These are phyloP conservation scores for Xylariaceae sp. DNA, from an alignment of 2,329 filamentous ascomycete genomes.

Conservation along the genomic window DNA sequence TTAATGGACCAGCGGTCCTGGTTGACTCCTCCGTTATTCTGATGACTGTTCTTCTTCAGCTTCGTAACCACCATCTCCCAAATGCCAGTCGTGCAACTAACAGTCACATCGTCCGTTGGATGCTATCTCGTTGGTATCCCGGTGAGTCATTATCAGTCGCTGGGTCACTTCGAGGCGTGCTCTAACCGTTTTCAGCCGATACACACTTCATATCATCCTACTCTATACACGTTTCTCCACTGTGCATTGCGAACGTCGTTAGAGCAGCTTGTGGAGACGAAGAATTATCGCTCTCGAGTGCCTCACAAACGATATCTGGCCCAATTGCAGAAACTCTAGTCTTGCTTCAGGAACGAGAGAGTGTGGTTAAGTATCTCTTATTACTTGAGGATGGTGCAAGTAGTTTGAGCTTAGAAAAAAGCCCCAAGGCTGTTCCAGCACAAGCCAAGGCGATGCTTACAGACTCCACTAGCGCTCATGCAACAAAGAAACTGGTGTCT, in stretches of 20 bases:
- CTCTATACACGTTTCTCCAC: constrained; percentile 66
- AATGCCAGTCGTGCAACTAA: constrained; percentile 70
- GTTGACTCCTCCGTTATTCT: constrained; percentile 80
- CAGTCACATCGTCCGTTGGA: constrained; percentile 79
- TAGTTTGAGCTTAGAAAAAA: constrained; percentile 13
- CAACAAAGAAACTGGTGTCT: constrained; percentile 57
- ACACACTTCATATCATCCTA: constrained; percentile 68
- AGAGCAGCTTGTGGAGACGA: constrained; percentile 67
- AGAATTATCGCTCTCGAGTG: constrained; percentile 39
- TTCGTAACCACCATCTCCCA: constrained; percentile 70
- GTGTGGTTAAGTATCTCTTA: constrained; percentile 60
- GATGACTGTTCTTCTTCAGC: constrained; percentile 71
- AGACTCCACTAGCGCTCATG: constrained; percentile 47
- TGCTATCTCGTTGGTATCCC: constrained; percentile 81
- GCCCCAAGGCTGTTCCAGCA: constrained; percentile 7
- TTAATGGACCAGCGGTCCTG: constrained; percentile 78
- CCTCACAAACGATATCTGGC: constrained; percentile 52
- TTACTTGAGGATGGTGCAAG: constrained; percentile 50
- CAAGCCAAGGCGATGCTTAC: constrained; percentile 31
- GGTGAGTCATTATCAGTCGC: constrained; percentile 56
- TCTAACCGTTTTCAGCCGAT: constrained; percentile 59
- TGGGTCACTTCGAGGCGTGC: not conserved
- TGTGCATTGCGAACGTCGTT: constrained; percentile 73
- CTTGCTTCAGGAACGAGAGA: constrained; percentile 49
- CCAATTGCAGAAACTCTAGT: constrained; percentile 56